phyloP scores from a whole-genome alignment of 768 basidiomycete genomes.

The Tylopilus sp. region DNA sequence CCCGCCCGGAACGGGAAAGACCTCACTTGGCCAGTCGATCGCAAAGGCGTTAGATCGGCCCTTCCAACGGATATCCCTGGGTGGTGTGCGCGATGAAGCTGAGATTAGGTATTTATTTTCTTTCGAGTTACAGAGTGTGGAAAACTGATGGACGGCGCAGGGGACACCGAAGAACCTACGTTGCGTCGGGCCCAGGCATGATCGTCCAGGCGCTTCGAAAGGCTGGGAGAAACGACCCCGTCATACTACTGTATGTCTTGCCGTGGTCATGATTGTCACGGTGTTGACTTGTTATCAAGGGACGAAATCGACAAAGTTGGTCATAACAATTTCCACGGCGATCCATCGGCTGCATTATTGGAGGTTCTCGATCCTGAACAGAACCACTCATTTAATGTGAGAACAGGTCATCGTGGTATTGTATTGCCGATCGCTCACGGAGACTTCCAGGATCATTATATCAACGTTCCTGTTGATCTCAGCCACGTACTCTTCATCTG shows the following conservation, averaged over 20 bases:
- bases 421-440: not conserved
- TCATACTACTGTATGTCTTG: conserved; percentile 59
- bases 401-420: conserved; percentile 14
- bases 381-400: conserved; percentile 75
- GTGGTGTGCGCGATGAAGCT: conserved; percentile 91
- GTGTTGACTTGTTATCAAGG: conserved; percentile 13
- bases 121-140: conserved; percentile 5
- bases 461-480: conserved; percentile 85
- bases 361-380: conserved; percentile 96
- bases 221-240: conserved; percentile 75
- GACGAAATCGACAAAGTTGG: conserved; percentile 95
- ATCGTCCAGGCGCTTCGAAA: conserved; percentile 87
- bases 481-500: conserved; percentile 90
- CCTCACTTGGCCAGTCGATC: conserved; percentile 85
- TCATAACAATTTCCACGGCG: conserved; percentile 85
- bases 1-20: conserved; percentile 90
- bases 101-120: conserved; percentile 48
- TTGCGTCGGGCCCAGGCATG: conserved; percentile 81
- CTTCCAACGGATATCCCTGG: conserved; percentile 89
- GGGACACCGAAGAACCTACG: conserved; percentile 82
- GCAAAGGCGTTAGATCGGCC: conserved; percentile 80
- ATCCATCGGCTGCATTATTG: conserved; percentile 84
- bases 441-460: conserved; percentile 73
- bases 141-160: conserved; percentile 13
- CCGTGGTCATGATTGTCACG: not conserved